Conservation (phyloP, 148 eudicot species). For the Camellia granthamiana region DNA sequence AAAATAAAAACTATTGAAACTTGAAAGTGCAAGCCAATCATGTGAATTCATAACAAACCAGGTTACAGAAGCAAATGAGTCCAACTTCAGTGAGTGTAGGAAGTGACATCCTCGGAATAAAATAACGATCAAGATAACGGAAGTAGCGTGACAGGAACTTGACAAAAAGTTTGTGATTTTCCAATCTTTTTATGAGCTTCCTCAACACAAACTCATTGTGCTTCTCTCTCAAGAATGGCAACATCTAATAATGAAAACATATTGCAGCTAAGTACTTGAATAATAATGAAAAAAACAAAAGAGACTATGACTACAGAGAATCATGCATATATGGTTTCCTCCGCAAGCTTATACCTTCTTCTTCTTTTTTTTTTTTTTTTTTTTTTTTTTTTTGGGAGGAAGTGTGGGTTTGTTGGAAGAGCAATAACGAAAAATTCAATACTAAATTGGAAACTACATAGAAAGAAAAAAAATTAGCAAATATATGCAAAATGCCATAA, state of each 20-base stretch:
- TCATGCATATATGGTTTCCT: no score
- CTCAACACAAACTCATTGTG: slow-evolving; percentile 42
- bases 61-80: slow-evolving; percentile 33
- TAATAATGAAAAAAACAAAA: not conserved
- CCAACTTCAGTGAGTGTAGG: slow-evolving; percentile 34
- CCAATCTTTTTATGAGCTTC: slow-evolving; percentile 42
- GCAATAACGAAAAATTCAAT: no score
- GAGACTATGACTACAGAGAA: no score
- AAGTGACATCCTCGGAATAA: slow-evolving; percentile 32
- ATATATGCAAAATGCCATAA: no score
- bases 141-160: slow-evolving; percentile 45
- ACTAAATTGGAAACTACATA: no score
- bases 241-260: slow-evolving; percentile 12
- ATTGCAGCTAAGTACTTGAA: not conserved
- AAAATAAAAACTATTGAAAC: no score
- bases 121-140: slow-evolving; percentile 44
- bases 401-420: no score
- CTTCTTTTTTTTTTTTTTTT: no score
- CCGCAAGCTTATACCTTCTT: no score
- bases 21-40: no score
- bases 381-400: no score
- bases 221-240: slow-evolving; percentile 31
- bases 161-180: slow-evolving; percentile 38
- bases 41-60: slow-evolving; percentile 22
- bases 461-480: no score